Conservation (phyloP, 106 monocot species). For the Acorus calamus region DNA sequence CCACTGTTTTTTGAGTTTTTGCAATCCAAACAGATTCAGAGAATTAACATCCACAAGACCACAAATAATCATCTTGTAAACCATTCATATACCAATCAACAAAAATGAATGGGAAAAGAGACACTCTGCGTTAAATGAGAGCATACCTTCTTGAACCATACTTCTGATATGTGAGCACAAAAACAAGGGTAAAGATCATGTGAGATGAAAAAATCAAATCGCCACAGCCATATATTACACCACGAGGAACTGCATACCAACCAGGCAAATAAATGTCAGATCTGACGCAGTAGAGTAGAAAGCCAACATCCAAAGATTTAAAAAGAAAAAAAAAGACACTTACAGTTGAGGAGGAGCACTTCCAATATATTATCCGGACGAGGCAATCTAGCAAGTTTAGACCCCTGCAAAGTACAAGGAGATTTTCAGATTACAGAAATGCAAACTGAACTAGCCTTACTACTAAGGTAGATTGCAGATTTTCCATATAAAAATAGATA, state of each 20-base stretch:
- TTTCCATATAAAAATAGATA: too few species aligned
- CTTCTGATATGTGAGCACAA: constrained; percentile 78
- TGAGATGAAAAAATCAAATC: constrained; percentile 97
- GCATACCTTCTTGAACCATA: constrained; percentile 77
- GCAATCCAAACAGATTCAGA: too few species aligned
- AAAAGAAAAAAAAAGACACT: constrained; percentile 6
- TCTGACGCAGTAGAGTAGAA: not conserved
- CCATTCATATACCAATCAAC: too few species aligned
- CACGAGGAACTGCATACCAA: constrained; percentile 65
- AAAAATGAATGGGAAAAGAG: too few species aligned
- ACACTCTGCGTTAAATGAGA: not conserved
- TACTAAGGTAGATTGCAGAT: too few species aligned
- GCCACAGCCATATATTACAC: constrained; percentile 82
- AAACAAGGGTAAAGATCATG: constrained; percentile 93
- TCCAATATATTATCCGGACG: constrained; percentile 49
- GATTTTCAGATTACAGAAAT: too few species aligned
- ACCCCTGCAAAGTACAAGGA: constrained; percentile 39
- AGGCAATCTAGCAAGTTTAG: constrained; percentile 67
- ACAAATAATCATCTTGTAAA: too few species aligned
- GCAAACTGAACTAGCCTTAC: too few species aligned
- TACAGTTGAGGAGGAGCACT: constrained; percentile 86
- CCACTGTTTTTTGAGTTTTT: too few species aligned
- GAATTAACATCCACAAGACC: too few species aligned
- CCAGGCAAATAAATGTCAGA: not conserved
- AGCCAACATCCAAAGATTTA: not conserved